Base-by-base conservation (phyloP, 2,329 filamentous ascomycete genomes). In the Paracoccidioides lutzii region DNA sequence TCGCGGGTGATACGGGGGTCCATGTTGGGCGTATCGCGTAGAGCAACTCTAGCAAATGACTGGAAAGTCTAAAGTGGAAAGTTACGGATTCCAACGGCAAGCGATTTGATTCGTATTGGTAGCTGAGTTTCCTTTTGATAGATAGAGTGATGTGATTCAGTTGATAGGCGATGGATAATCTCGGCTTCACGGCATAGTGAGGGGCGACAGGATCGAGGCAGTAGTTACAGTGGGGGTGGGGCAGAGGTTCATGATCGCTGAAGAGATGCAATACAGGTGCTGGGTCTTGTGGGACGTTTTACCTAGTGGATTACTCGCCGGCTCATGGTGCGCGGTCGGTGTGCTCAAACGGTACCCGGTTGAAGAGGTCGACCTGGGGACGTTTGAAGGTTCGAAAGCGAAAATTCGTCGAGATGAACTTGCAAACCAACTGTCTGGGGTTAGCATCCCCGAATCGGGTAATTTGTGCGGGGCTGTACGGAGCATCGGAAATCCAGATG, bases 1-100 rank as follows among this genome's bases (percentile, higher is more conserved):
- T 85, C 82, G 59, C 73, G 35, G 38, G 67, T 60, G 62, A 61
- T 43, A 44, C 54, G 52, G n/a, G 59, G 53, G 52, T 61, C 58
- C 46, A 61, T 57, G 9, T 15, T 53, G 43, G 44, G 3, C 38
- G n/a, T 52, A 38, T 3, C 30, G 9, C 3, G 14, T 46, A 46
- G 44, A 15, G 5, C 28, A 33, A 46, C 44, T 32, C 30, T 15
- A 35, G 30, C 12, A 35, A 33, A 33, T 14, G 14, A 35, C 33
- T 14, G 28, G 30, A 4, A n/a, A 48, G 35, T 48, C 15, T 14
- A 33, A 14, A 5, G 30, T 48, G 45, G n/a, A n/a, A n/a, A n/a
- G n/a, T n/a, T 35, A 48, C 8, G 15, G 35, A 22, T 22, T 22
- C 22, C 22, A 22, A 38, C 38, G 4, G 4, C 6, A 22, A 37